Evolutionary conservation across 306 rosid species (phyloP), one percentile per base, ranked within the genome.

Genomic region (Betula pendula): DNA sequence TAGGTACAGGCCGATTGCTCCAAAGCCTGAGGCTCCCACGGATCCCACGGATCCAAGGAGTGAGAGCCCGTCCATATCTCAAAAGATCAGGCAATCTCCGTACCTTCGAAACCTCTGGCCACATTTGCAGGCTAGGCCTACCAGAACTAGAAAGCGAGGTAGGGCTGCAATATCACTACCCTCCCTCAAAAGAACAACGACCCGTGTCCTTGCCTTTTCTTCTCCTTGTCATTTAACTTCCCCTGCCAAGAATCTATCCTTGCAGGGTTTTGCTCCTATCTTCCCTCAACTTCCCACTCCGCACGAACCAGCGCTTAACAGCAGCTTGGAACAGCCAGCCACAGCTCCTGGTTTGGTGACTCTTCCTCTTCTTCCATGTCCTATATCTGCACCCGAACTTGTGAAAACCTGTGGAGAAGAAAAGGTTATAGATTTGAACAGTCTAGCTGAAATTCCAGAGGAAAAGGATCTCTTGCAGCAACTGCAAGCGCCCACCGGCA

Each of bases 1-100:
- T 3, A 79, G 96, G 84, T 92, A 89, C 76, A 84, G 97, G 49
- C 97, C 99, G 2, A 95, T 92, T 73, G 99, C 97, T 13, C 99
- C 99, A 13, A 92, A 88, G 79, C 99, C 99, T n/a, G 92, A 88
- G 70, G 49, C 89, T 29, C 35, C 85, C 1, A 1, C 33, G 33
- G n/a, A n/a, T n/a, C n/a, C n/a, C n/a, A 71, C 84, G 3, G 84
- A 44, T 70, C 73, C 92, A 15, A 68, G 76, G 0, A 73, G 24
- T 16, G 91, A 88, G 1, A 67, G 60, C 24, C 75, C 87, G 59
- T 79, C 89, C 47, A 76, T 83, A 19, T 86, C 93, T 15, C 89
- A 68, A 22, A 94, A 90, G 79, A 89, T 92, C 77, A 88, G 82
- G 45, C 89, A 86, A 35, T 95, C 97, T 53, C 89, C 98, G 19